Conservation (phyloP, 1,139 yeast genomes). For the Spathaspora sp. region DNA sequence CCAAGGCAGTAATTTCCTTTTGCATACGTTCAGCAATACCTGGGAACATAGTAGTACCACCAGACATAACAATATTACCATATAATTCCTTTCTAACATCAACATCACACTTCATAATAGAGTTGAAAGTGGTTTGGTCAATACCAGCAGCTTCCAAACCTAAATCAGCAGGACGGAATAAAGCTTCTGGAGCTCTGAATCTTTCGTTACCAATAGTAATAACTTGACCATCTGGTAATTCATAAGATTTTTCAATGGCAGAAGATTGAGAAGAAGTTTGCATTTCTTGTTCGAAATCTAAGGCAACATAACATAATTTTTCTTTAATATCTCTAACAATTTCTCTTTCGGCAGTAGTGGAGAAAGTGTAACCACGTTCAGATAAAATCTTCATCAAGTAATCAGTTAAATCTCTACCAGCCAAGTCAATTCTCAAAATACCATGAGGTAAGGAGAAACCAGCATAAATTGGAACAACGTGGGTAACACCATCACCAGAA, state of each 20-base stretch:
- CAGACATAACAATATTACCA: conserved; percentile 99
- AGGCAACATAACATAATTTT: conserved; percentile 96
- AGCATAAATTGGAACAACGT: conserved; percentile 99
- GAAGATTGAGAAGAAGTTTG: conserved; percentile 99
- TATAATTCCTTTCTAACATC: conserved; percentile 99
- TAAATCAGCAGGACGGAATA: conserved; percentile 97
- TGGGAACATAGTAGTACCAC: conserved; percentile 99
- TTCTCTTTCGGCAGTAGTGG: conserved; percentile 99
- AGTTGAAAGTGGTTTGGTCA: conserved; percentile 99
- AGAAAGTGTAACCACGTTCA: conserved; percentile 98
- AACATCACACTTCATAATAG: conserved; percentile 98
- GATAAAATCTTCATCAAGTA: conserved; percentile 97
- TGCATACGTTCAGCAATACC: conserved; percentile 99
- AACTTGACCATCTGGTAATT: conserved; percentile 99
- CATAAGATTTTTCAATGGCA: conserved; percentile 97
- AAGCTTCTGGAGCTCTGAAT: conserved; percentile 99
- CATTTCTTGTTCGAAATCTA: conserved; percentile 96
- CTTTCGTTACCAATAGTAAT: conserved; percentile 99
- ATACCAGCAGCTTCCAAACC: conserved; percentile 99
- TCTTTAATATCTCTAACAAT: conserved; percentile 99
- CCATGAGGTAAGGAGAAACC: conserved; percentile 99
- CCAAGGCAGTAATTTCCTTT: conserved; percentile 98
- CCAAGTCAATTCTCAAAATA: conserved; percentile 96
- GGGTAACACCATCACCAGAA: conserved; percentile 99
- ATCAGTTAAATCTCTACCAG: conserved; percentile 99